Base-by-base conservation (phyloP, 2,329 filamentous ascomycete species). In the Emericellopsis atlantica region DNA sequence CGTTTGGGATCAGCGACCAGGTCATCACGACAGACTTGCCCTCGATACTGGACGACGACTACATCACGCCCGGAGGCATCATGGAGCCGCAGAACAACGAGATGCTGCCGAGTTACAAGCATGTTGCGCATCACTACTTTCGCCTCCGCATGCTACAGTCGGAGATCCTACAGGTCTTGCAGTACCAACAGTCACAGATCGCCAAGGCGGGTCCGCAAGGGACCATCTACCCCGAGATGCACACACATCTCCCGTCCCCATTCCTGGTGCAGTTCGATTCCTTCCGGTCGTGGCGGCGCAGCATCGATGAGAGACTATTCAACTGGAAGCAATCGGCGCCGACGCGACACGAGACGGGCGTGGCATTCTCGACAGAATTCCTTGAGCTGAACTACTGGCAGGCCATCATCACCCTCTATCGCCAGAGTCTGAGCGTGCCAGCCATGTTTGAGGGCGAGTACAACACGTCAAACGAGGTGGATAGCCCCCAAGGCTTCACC, bases 341-440 rank as follows among this genome's bases (percentile, higher is more conserved):
- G 0, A 81, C 75, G 0, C 80, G 82, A 46, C 63, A 75, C 18
- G 79, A 92, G 43, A 94, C 86, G 0, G 89, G 89, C 1, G 92
- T 96, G 3, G 79, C 79, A 4, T 96, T 96, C 57, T 88, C 84
- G 1, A 79, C 85, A 2, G 83, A 95, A 42, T 95, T 96, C 52
- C 64, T 95, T 5, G 87, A 95, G 52, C 71, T 96, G 45, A 96
- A 96, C 59, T 96, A 96, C 61, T 96, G 90, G 89, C 90, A 95
- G 58, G 87, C 88, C 4, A 80, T 96, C 45, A 93, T 95, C 49
- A 88, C 95, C 81, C 74, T 96, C 16, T 96, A 96, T 58, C 74
- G 90, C 42, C 90, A 95, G 59, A 92, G 88, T 58, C 62, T 95
- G 45, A 83, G 85, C 38, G 85, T 95, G 15, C 90, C 90, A 1